Evolutionary conservation across 2,329 filamentous ascomycete species (phyloP).

Genomic region (Colletotrichum abscissum): DNA sequence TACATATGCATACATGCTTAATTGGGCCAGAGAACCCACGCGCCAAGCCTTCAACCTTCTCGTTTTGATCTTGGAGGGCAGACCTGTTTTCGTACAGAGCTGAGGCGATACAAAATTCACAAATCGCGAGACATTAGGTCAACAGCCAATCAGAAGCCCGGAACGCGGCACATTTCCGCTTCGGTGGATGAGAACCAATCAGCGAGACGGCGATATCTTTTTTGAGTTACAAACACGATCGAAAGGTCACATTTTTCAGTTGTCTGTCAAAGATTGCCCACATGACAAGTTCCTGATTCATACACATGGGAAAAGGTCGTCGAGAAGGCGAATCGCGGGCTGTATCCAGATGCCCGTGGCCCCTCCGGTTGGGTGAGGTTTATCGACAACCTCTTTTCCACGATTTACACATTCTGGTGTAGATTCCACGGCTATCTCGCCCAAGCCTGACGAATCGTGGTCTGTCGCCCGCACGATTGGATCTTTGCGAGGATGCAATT

Average conservation of each 20-base stretch:
- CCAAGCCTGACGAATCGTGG: neutral
- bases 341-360: constrained; percentile 29
- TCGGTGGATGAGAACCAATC: constrained; percentile 25
- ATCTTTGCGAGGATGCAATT: neutral
- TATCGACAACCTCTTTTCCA: neutral
- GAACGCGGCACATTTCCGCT: constrained; percentile 33
- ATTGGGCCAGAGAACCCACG: neutral
- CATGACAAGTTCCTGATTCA: neutral
- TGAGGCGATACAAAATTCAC: neutral
- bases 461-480: neutral
- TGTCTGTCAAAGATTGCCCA: neutral
- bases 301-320: neutral
- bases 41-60: neutral
- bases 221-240: neutral
- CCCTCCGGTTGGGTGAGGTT: constrained; percentile 32
- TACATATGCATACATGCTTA: neutral
- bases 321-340: constrained; percentile 11
- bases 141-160: constrained; percentile 33
- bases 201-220: neutral
- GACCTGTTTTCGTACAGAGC: neutral
- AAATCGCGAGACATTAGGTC: neutral
- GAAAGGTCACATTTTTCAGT: neutral
- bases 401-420: neutral
- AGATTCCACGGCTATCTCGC: neutral
- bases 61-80: neutral